A percentile compares a stretch with the other conserved stretches of the same genome.
Conservation (phyloP, 192 early-diverging fungal species). For the Obelidium mucronatum region DNA sequence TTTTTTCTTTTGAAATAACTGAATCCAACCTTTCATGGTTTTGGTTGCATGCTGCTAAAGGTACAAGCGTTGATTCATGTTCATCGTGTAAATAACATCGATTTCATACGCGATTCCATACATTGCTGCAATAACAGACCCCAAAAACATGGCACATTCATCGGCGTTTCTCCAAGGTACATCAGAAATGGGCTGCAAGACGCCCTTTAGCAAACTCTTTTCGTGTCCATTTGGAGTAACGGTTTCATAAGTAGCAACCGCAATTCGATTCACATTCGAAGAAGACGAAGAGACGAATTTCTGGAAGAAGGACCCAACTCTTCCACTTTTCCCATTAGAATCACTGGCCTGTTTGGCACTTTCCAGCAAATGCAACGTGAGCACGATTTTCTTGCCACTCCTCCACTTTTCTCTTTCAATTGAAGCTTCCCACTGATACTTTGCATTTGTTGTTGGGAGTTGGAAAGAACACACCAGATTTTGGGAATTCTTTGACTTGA, state of each 20-base stretch:
- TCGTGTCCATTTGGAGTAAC: not conserved
- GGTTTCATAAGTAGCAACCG: not conserved
- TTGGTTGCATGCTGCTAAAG: not conserved
- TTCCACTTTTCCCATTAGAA: no score
- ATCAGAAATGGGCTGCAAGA: not conserved
- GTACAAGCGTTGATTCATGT: not conserved
- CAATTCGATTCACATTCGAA: not conserved
- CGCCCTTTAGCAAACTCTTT: not conserved
- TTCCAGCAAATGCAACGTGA: not conserved
- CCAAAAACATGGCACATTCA: not conserved
- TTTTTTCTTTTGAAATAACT: not conserved
- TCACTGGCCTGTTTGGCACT: not conserved
- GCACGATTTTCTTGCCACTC: not conserved
- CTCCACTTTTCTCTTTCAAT: not conserved
- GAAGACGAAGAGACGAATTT: not conserved
- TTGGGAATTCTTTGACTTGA: not conserved
- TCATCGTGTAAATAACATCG: not conserved
- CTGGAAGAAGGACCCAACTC: not conserved
- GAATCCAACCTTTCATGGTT: not conserved
- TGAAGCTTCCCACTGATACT: not conserved
- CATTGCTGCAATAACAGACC: not conserved
- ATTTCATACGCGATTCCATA: not conserved
- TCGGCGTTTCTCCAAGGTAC: not conserved
- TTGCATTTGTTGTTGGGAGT: not conserved
- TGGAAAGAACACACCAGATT: not conserved